A percentile compares a stretch with the other conserved stretches of the same genome.
These are phyloP conservation scores for Podila minutissima DNA, from an alignment of 192 early-diverging fungal species.

Conservation along the genomic window DNA sequence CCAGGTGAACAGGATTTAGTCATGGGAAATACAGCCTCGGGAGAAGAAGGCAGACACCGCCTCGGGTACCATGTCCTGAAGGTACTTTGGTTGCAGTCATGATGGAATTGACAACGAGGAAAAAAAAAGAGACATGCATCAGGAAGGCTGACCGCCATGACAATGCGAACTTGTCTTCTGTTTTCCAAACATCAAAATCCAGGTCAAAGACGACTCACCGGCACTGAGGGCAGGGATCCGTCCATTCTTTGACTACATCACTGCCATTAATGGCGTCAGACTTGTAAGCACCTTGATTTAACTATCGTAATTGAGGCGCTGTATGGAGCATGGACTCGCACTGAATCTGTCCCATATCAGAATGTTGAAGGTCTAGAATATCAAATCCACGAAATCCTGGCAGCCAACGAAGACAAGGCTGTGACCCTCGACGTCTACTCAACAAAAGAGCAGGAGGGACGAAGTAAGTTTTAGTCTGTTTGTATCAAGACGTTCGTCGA, in stretches of 20 bases:
- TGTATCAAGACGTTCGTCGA: not conserved
- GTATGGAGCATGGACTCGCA: not conserved
- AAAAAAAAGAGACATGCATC: no score
- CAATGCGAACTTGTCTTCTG: not conserved
- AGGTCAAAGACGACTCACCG: constrained; percentile 76
- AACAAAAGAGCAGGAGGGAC: constrained; percentile 63
- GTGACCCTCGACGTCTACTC: constrained; percentile 66
- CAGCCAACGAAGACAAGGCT: constrained; percentile 52
- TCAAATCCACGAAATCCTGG: constrained; percentile 55
- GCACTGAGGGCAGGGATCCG: constrained; percentile 74
- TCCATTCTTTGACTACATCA: constrained; percentile 82
- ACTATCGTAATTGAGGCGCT: not conserved
- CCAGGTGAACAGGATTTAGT: no score
- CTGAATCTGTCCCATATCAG: no score
- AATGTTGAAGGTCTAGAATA: constrained; percentile 36
- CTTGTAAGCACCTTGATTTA: constrained; percentile 27
- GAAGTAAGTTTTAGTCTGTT: constrained; percentile 38
- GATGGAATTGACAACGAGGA: no score
- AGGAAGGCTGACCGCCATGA: not conserved
- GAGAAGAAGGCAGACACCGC: constrained; percentile 57
- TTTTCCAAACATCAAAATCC: not conserved
- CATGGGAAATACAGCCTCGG: constrained; percentile 62
- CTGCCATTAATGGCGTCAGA: constrained; percentile 64
- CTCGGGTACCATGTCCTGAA: constrained; percentile 74
- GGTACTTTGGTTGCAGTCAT: constrained; percentile 47